These are phyloP conservation scores for Kandelia obovata DNA, from an alignment of 345 rosid genomes.

Conservation along the genomic window DNA sequence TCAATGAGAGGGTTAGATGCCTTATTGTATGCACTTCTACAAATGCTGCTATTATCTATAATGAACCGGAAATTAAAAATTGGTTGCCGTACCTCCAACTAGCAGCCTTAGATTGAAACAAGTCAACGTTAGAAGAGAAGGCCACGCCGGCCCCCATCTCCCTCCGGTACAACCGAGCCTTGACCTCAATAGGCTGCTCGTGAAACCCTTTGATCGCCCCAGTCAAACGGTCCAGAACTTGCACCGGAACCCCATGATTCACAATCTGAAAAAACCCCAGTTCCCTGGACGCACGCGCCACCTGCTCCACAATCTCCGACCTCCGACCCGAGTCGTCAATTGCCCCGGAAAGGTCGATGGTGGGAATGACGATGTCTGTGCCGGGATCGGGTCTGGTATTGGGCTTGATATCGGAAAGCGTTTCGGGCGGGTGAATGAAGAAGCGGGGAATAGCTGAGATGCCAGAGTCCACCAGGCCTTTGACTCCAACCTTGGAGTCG, in stretches of 20 bases:
- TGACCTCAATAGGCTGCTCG: constrained; percentile 37
- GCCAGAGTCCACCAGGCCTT: constrained; percentile 47
- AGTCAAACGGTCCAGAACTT: constrained; percentile 32
- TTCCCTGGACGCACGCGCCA: constrained; percentile 30
- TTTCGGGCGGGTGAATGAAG: constrained; percentile 44
- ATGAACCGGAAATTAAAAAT: too few species aligned
- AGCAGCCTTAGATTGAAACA: constrained; percentile 47
- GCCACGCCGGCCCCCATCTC: constrained; percentile 21
- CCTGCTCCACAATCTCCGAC: constrained; percentile 23
- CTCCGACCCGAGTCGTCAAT: constrained; percentile 4
- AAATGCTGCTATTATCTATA: too few species aligned
- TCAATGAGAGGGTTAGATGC: too few species aligned
- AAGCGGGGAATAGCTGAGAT: constrained; percentile 41
- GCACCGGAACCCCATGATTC: constrained; percentile 41
- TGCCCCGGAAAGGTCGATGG: constrained; percentile 38
- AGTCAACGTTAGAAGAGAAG: constrained; percentile 43
- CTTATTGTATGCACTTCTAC: too few species aligned
- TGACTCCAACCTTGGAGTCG: constrained; percentile 42
- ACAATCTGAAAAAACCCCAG: constrained; percentile 48
- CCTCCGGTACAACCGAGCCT: constrained; percentile 34
- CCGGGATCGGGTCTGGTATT: background rate
- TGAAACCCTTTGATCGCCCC: constrained; percentile 33
- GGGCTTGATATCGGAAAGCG: constrained; percentile 29
- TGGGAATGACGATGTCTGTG: constrained; percentile 24
- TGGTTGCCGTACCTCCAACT: constrained; percentile 42